Evolutionary conservation across 2,329 filamentous ascomycete species (phyloP), one percentile per base, ranked within the genome.

Genomic region (Sarocladiaceae sp.): DNA sequence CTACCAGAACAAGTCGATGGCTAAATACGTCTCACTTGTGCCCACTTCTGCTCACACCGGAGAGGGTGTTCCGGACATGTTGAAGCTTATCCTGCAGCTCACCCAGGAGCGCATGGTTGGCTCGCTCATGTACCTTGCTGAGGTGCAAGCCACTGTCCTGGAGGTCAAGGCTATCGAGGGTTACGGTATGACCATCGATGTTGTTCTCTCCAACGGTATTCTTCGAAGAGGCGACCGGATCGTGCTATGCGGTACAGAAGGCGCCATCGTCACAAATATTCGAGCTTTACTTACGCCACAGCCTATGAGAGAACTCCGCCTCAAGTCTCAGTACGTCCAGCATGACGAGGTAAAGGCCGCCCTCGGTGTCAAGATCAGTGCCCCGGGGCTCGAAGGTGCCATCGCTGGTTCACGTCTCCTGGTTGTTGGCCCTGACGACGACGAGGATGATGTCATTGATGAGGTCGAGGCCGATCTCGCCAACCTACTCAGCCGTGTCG

Each of bases 91-190:
- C 60, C 76, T 95, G 48, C 85, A 88, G 62, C 80, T 99, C 54
- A 96, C 92, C 1, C 95, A 99, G 72, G 92, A 97, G 75, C 88
- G 94, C 63, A 97, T 99, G 90, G 93, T 94, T 42, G 90, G 87
- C 62, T 90, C 91, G 58, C 83, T 99, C 61, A 99, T 99, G 94
- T 99, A 99, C 70, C 82, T 99, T 53, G 94, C 92, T 28, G 94
- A 99, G 73, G 90, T 97, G 23, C 92, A 99, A 73, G 94, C 91
- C 69, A 99, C 94, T 7, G 93, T 99, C 48, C 85, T 99, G 37
- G 94, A 99, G 75, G 94, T 99, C 70, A 99, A 99, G 83, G 90
- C 96, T 47, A 97, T 99, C 57, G 94, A 99, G 71, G 95, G 94
- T 72, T 91, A 99, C 58, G 94, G 94, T 67, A 99, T 96, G 71